phyloP scores from a whole-genome alignment of 208 protist genomes.

The Trypanosoma avium region DNA sequence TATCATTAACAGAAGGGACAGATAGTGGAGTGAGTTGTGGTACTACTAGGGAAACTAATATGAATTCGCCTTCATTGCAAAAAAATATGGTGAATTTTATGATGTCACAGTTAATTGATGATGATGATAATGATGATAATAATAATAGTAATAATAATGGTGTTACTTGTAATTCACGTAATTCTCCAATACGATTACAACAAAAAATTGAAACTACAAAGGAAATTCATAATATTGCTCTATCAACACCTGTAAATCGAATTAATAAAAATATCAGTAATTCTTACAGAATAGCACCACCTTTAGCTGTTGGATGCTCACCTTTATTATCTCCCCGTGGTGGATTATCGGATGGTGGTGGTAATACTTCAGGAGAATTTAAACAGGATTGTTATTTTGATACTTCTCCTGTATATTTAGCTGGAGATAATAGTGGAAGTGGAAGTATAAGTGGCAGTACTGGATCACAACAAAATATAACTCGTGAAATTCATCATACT shows the following conservation, averaged over 20 bases:
- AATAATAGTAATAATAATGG: neutral
- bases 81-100: neutral
- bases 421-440: too few relatives aligned
- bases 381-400: neutral
- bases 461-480: neutral
- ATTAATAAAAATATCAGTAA: too few relatives aligned
- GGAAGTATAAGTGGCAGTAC: too few relatives aligned
- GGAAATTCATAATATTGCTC: neutral
- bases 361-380: neutral
- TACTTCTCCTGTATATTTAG: too few relatives aligned
- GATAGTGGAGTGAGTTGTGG: neutral
- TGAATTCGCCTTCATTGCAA: neutral
- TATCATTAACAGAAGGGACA: neutral
- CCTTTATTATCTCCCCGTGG: neutral
- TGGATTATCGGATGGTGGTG: neutral
- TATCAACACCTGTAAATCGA: too few relatives aligned
- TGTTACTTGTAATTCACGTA: neutral
- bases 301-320: constrained; percentile 6
- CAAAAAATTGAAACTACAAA: neutral
- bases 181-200: too few relatives aligned
- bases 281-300: too few relatives aligned
- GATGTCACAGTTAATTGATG: neutral
- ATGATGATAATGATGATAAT: neutral
- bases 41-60: neutral
- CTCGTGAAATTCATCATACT: neutral